Percentiles rank a stretch among this genome's conserved stretches.
Evolutionary conservation across 1,284 basidiomycete genomes (phyloP).

Genomic region (Cryptococcus sp.): DNA sequence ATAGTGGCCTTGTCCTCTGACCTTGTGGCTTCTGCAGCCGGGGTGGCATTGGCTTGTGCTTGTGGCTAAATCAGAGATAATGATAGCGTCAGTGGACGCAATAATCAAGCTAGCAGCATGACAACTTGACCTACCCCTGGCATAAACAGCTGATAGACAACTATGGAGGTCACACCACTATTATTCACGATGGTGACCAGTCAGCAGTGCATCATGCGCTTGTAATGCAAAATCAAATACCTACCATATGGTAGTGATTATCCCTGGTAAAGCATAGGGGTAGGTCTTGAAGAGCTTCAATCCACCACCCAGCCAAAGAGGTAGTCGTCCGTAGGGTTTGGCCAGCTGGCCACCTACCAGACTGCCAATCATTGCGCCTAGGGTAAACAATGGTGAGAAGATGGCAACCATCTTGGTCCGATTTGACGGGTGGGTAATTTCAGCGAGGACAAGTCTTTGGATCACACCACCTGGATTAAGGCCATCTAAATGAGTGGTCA

Average conservation of each 20-base stretch:
- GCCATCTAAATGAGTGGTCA: constrained; percentile 5
- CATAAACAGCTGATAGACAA: no score
- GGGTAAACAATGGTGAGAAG: constrained; percentile 24
- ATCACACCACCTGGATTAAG: constrained; percentile 3
- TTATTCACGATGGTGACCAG: no score
- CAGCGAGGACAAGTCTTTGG: not conserved
- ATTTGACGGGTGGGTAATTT: constrained; percentile 26
- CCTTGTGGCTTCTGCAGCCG: no score
- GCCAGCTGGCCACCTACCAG: constrained; percentile 30
- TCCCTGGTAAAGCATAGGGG: constrained; percentile 30
- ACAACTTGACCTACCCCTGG: no score
- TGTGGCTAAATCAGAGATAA: no score
- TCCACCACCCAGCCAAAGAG: constrained; percentile 24
- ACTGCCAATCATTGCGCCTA: constrained; percentile 24
- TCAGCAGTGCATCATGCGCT: no score
- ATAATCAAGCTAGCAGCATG: no score
- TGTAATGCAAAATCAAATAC: constrained; percentile 2
- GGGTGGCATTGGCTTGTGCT: no score
- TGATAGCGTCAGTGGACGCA: no score
- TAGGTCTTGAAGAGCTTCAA: constrained; percentile 18
- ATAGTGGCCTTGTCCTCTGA: no score
- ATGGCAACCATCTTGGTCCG: constrained; percentile 28
- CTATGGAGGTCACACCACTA: no score
- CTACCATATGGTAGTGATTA: constrained; percentile 16
- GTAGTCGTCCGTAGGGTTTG: constrained; percentile 29